Conservation (phyloP, 768 basidiomycete species). For the Kwoniella pini region DNA sequence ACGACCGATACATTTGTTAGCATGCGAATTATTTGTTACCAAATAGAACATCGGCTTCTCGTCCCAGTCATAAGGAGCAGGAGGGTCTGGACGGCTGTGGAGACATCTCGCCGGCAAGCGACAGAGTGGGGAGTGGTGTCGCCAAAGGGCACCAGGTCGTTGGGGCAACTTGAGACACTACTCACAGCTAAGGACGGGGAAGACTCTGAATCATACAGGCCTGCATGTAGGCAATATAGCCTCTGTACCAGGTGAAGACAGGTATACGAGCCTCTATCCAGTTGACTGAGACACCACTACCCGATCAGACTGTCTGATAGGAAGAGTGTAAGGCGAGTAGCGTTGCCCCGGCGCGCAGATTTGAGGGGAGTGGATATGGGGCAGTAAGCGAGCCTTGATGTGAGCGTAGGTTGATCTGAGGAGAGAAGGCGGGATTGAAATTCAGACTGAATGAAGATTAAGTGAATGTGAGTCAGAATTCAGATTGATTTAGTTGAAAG, state of each 20-base stretch:
- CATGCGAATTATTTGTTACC: no score
- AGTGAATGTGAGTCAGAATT: not conserved
- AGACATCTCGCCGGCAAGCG: no score
- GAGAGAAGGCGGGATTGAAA: slow-evolving; percentile 16
- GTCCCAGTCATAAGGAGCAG: no score
- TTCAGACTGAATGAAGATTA: slow-evolving; percentile 2
- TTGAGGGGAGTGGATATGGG: not conserved
- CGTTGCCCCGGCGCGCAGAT: not conserved
- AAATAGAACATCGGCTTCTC: no score
- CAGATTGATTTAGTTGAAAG: not conserved
- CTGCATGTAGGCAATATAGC: not conserved
- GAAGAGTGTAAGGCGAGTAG: not conserved
- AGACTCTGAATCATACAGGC: slow-evolving; percentile 1
- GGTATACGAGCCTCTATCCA: not conserved
- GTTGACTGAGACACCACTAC: not conserved
- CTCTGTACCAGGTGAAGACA: not conserved
- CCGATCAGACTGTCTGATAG: not conserved
- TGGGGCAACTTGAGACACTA: slow-evolving; percentile 1
- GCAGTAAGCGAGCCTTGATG: not conserved
- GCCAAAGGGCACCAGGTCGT: no score
- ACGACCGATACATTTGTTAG: no score
- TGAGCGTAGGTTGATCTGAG: not conserved
- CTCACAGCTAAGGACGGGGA: not conserved
- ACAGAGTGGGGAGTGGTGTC: no score
- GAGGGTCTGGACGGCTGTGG: no score